These are phyloP conservation scores for Tubosaeta sp. DNA, from an alignment of 768 basidiomycete species.

Conservation along the genomic window DNA sequence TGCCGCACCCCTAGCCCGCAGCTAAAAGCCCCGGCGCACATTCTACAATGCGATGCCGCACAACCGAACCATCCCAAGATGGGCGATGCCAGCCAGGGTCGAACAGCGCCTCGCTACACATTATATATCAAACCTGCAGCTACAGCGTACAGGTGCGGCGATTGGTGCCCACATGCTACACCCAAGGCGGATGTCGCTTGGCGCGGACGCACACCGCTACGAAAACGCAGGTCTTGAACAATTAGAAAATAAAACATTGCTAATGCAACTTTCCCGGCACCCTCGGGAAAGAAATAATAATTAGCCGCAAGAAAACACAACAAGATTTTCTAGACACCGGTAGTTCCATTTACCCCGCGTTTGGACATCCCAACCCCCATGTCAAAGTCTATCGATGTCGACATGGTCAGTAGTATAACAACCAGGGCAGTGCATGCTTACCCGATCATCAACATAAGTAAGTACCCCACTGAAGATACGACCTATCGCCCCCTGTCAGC, in stretches of 20 bases:
- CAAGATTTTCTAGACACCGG: not conserved
- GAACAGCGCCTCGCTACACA: not conserved
- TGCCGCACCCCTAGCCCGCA: not conserved
- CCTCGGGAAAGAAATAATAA: not conserved
- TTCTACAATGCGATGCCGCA: not conserved
- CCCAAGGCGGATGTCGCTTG: not conserved
- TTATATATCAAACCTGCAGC: not conserved
- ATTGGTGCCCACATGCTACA: not conserved
- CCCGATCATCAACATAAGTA: constrained; percentile 16
- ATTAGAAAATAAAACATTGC: not conserved
- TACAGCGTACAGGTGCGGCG: not conserved
- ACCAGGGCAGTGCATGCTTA: not conserved
- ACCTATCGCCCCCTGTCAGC: constrained; percentile 10
- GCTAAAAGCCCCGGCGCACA: not conserved
- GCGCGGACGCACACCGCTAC: not conserved
- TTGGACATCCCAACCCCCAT: not conserved
- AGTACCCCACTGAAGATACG: constrained; percentile 15
- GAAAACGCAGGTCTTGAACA: not conserved
- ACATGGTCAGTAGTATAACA: not conserved
- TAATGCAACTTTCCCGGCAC: not conserved
- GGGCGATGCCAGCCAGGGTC: not conserved
- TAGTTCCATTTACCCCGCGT: not conserved
- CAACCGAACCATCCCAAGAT: not conserved
- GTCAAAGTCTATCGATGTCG: constrained; percentile 7
- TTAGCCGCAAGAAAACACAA: not conserved